A percentile compares a stretch with the other conserved stretches of the same genome.
These are phyloP conservation scores for Aureobasidium uvarum DNA, from an alignment of 2,329 filamentous ascomycete species.

Conservation along the genomic window DNA sequence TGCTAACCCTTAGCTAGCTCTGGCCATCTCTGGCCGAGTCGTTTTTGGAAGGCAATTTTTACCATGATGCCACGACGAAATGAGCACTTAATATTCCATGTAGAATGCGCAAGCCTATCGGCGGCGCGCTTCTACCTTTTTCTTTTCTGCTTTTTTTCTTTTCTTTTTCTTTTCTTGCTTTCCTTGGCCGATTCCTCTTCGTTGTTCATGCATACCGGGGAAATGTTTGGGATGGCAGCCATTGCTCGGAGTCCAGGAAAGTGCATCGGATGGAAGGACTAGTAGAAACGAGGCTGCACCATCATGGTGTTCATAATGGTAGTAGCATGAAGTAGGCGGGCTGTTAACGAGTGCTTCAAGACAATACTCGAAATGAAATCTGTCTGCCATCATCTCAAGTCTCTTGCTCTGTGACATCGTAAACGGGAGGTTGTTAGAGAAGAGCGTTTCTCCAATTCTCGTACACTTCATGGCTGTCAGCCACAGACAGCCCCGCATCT, in stretches of 20 bases:
- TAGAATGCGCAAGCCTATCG: neutral
- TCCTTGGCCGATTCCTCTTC: conserved; percentile 13
- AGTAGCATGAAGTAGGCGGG: conserved; percentile 6
- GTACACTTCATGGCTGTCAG: neutral
- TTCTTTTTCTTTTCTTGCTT: neutral
- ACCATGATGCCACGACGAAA: conserved; percentile 24
- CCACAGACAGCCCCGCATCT: conserved; percentile 14
- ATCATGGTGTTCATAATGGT: conserved; percentile 20
- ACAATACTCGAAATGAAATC: conserved; percentile 10
- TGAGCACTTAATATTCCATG: conserved; percentile 26
- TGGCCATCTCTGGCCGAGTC: neutral
- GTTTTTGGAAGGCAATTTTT: conserved; percentile 16
- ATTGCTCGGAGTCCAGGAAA: conserved; percentile 25
- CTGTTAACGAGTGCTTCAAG: neutral
- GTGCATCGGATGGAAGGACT: conserved; percentile 7
- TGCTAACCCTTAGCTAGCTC: neutral
- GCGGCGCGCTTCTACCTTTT: neutral
- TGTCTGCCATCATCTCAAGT: conserved; percentile 5
- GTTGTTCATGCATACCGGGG: conserved; percentile 16
- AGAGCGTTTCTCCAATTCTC: neutral
- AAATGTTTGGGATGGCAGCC: conserved; percentile 12
- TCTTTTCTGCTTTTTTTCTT: neutral
- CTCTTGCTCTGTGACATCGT: neutral
- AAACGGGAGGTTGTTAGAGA: neutral
- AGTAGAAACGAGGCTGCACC: conserved; percentile 16